Evolutionary conservation across 345 rosid species (phyloP), one percentile per base, ranked within the genome.

Genomic region (Cardamine resedifolia): DNA sequence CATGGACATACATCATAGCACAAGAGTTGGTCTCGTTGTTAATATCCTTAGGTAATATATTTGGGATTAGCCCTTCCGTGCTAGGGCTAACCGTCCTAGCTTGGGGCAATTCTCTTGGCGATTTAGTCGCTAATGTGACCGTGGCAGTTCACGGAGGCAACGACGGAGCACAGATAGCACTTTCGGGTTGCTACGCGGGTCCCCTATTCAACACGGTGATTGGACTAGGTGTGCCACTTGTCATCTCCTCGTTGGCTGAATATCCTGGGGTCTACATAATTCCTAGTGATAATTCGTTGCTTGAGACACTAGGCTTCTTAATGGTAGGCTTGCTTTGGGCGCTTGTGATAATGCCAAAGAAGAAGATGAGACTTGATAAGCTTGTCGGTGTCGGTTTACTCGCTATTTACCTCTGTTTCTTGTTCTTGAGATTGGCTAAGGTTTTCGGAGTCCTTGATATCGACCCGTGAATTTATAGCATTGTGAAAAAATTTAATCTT

Each of bases 91-190:
- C 97, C 3, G 86, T 88, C 58, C 81, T 94, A 16, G 95, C 98
- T 6, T 91, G 98, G 98, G 98, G 98, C 3, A 94, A 94, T 73
- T 94, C 98, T 3, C 41, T 89, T 1, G 97, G 97, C 20, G 96
- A 94, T 77, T 68, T 94, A 34, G 83, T 91, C 27, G 85, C 98
- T 31, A 87, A 91, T 63, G 66, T 83, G 50, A 85, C 95, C 10
- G 74, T 91, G 81, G 92, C 97, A 0, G 19, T 83, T 71, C 85
- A 84, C 20, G 91, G 95, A 49, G 90, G 97, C 10, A 68, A 76
- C 3, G 77, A 80, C 48, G 96, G 98, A 9, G 90, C 87, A 0
- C 97, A 94, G 18, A 73, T 89, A 39, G 96, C 97, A 3, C 70
- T 94, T 50, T 83, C 97, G 0, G 97, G 97, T 1, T 91, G 96